These are phyloP conservation scores for Podospora comata DNA, from an alignment of 495 filamentous ascomycete genomes.

Conservation along the genomic window DNA sequence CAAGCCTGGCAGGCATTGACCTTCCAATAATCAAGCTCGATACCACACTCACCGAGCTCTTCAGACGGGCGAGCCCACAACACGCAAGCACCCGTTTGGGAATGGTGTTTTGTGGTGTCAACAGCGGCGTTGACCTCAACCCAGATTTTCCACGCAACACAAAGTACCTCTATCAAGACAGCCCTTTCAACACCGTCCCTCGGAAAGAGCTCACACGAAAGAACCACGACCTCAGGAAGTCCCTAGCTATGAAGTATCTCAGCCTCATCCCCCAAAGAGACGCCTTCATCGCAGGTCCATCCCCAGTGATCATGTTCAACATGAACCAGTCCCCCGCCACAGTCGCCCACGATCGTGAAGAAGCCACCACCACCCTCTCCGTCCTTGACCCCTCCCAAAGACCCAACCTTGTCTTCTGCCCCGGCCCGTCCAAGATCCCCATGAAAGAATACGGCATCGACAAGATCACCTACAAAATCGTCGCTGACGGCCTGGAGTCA, in stretches of 20 bases:
- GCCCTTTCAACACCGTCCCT: slow-evolving; percentile 42
- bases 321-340: slow-evolving; percentile 10
- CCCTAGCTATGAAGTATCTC: slow-evolving; percentile 30
- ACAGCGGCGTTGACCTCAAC: slow-evolving; percentile 25
- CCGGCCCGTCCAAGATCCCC: slow-evolving; percentile 26
- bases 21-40: slow-evolving; percentile 34
- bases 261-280: slow-evolving; percentile 34
- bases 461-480: slow-evolving; percentile 28
- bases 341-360: slow-evolving; percentile 23
- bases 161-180: slow-evolving; percentile 38
- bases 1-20: slow-evolving; percentile 4
- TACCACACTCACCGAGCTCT: slow-evolving; percentile 35
- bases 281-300: slow-evolving; percentile 31
- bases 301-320: slow-evolving; percentile 30
- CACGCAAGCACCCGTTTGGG: slow-evolving; percentile 20
- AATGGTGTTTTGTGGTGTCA: slow-evolving; percentile 28
- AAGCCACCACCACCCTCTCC: slow-evolving; percentile 31
- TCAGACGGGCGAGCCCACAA: slow-evolving; percentile 19
- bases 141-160: slow-evolving; percentile 31
- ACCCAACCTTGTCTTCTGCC: slow-evolving; percentile 31
- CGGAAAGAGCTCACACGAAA: slow-evolving; percentile 46
- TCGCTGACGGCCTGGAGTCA: slow-evolving; percentile 25
- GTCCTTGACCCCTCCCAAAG: slow-evolving; percentile 26
- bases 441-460: slow-evolving; percentile 26
- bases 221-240: slow-evolving; percentile 34